phyloP scores from a whole-genome alignment of 1,284 basidiomycete genomes.

The Prillingera fragicola region DNA sequence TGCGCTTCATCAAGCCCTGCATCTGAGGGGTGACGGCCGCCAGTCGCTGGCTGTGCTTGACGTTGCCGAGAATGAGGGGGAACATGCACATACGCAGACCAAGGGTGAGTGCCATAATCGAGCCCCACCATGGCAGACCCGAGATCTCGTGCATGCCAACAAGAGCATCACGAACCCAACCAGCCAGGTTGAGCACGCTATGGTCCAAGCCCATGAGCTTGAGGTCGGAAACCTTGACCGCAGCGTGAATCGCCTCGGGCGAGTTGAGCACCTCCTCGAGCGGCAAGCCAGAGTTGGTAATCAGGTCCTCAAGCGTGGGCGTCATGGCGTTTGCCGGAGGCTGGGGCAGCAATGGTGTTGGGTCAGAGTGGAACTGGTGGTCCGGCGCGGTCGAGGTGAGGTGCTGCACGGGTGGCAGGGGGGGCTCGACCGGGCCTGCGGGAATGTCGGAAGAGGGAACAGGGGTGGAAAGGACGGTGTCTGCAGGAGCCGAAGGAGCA shows the following conservation, averaged over 20 bases:
- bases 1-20: constrained; percentile 54
- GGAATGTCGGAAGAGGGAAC: constrained; percentile 10
- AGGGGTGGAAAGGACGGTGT: constrained; percentile 7
- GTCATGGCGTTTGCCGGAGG: constrained; percentile 28
- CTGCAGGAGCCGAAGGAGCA: not conserved
- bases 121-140: constrained; percentile 79
- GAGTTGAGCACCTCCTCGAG: constrained; percentile 42
- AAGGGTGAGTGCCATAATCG: constrained; percentile 67
- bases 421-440: constrained; percentile 5
- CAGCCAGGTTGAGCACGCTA: constrained; percentile 55
- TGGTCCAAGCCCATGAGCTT: constrained; percentile 65
- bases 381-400: constrained; percentile 17
- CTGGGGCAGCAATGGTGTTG: constrained; percentile 32
- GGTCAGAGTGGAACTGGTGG: constrained; percentile 20
- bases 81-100: constrained; percentile 64
- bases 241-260: constrained; percentile 44
- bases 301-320: constrained; percentile 42
- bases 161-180: constrained; percentile 60
- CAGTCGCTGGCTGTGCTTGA: constrained; percentile 67
- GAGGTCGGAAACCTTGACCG: constrained; percentile 69
- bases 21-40: constrained; percentile 61
- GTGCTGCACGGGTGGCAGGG: constrained; percentile 8
- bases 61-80: constrained; percentile 62
- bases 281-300: constrained; percentile 34
- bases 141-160: constrained; percentile 69